A percentile compares a stretch with the other conserved stretches of the same genome.
Evolutionary conservation across 305 asterid species (phyloP).

Genomic region (Caryopteris hybrid): DNA sequence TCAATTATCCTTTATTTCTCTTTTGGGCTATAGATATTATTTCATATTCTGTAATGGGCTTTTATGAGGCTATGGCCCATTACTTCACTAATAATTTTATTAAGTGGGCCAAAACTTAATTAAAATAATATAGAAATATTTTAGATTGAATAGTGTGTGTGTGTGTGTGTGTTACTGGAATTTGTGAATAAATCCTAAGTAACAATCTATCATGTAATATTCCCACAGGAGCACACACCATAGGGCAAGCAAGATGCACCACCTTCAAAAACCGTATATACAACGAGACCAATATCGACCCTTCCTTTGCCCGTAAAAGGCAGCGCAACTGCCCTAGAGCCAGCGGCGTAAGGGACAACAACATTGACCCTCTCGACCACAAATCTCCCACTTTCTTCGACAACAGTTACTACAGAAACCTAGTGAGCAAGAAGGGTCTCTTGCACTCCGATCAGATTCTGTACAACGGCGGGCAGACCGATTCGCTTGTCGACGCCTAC

Average conservation of each 20-base stretch:
- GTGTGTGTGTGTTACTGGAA: too few relatives aligned
- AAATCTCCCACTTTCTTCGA: constrained; percentile 42
- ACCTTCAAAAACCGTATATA: constrained; percentile 35
- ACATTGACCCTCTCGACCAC: constrained; percentile 47
- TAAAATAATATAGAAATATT: too few relatives aligned
- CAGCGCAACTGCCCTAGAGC: constrained; percentile 34
- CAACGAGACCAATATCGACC: constrained; percentile 49
- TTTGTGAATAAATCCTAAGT: too few relatives aligned
- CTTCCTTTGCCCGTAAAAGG: constrained; percentile 35
- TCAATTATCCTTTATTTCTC: too few relatives aligned
- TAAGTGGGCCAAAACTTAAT: too few relatives aligned
- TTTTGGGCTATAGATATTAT: too few relatives aligned
- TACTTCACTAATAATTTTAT: too few relatives aligned
- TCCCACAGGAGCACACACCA: constrained; percentile 64
- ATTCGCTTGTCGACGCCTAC: constrained; percentile 31
- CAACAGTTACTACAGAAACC: constrained; percentile 38
- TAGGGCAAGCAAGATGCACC: constrained; percentile 53
- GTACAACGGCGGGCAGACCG: constrained; percentile 39
- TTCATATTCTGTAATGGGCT: too few relatives aligned
- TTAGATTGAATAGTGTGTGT: too few relatives aligned
- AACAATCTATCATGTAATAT: too few relatives aligned
- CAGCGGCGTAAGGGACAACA: constrained; percentile 35
- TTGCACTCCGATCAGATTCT: constrained; percentile 58
- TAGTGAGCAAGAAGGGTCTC: constrained; percentile 42
- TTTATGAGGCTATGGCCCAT: too few relatives aligned